Evolutionary conservation across 768 basidiomycete genomes (phyloP).

Genomic region (Phylloporus sp.): DNA sequence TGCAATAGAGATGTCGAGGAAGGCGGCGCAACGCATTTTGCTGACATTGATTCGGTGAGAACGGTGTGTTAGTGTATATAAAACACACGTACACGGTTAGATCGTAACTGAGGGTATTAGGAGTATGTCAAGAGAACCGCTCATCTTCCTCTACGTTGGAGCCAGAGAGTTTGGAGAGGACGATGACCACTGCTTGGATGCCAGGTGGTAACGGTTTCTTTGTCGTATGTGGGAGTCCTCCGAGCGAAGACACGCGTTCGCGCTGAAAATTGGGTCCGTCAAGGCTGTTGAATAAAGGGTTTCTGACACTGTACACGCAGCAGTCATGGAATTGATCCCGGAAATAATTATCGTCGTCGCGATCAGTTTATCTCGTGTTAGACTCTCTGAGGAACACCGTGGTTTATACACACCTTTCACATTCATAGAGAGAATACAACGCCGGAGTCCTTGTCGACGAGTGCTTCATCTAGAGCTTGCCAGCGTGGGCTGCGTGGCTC

Average conservation of each 20-base stretch:
- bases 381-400: no score
- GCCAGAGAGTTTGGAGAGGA: slow-evolving; percentile 71
- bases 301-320: no score
- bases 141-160: slow-evolving; percentile 53
- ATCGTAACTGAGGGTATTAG: slow-evolving; percentile 68
- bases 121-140: slow-evolving; percentile 55
- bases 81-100: slow-evolving; percentile 61
- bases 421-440: slow-evolving; percentile 65
- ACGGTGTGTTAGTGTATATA: background rate
- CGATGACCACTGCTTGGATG: slow-evolving; percentile 74
- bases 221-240: slow-evolving; percentile 64
- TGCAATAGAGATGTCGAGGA: slow-evolving; percentile 66
- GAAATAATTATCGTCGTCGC: no score
- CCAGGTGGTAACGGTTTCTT: slow-evolving; percentile 73
- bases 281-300: no score
- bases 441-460: no score
- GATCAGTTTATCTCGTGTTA: no score
- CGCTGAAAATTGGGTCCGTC: slow-evolving; percentile 42
- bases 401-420: slow-evolving; percentile 60
- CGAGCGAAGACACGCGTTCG: slow-evolving; percentile 69
- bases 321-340: no score
- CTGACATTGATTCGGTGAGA: slow-evolving; percentile 31
- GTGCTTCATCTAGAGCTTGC: no score
- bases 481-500: no score
- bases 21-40: slow-evolving; percentile 80